phyloP scores from a whole-genome alignment of 2,329 filamentous ascomycete species.

The Fonsecaea nubica region DNA sequence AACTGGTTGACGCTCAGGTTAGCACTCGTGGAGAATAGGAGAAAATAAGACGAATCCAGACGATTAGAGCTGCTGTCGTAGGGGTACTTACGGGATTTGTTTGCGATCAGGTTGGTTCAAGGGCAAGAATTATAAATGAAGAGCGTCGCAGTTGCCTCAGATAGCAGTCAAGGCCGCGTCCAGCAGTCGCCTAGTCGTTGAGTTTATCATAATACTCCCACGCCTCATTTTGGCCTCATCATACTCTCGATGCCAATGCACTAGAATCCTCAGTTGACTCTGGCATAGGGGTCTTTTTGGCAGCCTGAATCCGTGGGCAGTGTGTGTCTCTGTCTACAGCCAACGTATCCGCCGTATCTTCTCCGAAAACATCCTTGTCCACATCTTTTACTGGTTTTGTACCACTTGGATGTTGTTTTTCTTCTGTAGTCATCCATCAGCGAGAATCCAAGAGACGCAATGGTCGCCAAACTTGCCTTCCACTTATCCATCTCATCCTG shows the following conservation, averaged over 20 bases:
- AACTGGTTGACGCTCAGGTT: neutral
- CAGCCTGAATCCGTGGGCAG: neutral
- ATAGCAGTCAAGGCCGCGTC: neutral
- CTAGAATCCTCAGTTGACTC: neutral
- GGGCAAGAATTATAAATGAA: neutral
- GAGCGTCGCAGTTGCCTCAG: conserved; percentile 4
- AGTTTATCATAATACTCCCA: neutral
- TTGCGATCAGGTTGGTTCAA: neutral
- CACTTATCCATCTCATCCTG: conserved; percentile 96
- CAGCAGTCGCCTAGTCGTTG: neutral
- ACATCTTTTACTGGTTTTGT: conserved; percentile 44
- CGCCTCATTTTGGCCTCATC: neutral
- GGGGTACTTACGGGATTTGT: neutral
- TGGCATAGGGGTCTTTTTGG: neutral
- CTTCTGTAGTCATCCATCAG: conserved; percentile 46
- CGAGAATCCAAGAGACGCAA: neutral
- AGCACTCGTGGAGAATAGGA: neutral
- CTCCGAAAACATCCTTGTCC: neutral
- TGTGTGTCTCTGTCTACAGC: neutral
- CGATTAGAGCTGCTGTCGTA: neutral
- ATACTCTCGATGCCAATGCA: neutral
- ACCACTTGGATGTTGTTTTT: conserved; percentile 59
- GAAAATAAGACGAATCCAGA: neutral
- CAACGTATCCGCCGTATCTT: neutral
- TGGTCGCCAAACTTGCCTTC: conserved; percentile 72